phyloP scores from a whole-genome alignment of 108 stramenopile genomes.

The Nitzschia sp. region DNA sequence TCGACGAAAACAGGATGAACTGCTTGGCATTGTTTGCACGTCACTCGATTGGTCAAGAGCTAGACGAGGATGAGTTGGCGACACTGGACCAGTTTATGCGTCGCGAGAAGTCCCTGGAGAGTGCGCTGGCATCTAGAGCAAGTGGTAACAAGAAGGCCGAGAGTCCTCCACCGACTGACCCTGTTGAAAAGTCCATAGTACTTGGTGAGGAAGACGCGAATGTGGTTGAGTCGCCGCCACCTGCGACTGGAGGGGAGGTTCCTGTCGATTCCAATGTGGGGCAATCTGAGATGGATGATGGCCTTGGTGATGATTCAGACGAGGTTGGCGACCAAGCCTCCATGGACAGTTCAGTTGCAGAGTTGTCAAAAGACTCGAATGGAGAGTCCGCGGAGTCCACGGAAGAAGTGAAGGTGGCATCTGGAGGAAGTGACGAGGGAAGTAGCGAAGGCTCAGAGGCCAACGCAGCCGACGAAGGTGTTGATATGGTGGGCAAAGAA shows the following conservation, averaged over 20 bases:
- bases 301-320: too few species aligned
- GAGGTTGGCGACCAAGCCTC: not conserved
- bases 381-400: not conserved
- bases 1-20: slow-evolving; percentile 15
- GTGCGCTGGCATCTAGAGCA: not conserved
- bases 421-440: too few species aligned
- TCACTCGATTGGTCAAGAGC: slow-evolving; percentile 17
- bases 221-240: not conserved
- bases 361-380: not conserved
- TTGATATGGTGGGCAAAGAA: too few species aligned
- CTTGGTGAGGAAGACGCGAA: not conserved
- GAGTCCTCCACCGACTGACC: not conserved
- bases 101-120: slow-evolving; percentile 3
- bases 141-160: too few species aligned
- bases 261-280: not conserved
- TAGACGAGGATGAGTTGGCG: not conserved
- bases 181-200: not conserved
- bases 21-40: slow-evolving; percentile 23
- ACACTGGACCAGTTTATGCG: slow-evolving; percentile 10
- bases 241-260: not conserved
- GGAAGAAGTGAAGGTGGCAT: too few species aligned
- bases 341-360: not conserved
- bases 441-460: not conserved
- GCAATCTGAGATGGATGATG: not conserved
- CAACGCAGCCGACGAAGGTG: not conserved